Percentiles rank a stretch among this genome's conserved stretches.
phyloP scores from a whole-genome alignment of 2,329 filamentous ascomycete genomes.

The Fusarium multiceps region DNA sequence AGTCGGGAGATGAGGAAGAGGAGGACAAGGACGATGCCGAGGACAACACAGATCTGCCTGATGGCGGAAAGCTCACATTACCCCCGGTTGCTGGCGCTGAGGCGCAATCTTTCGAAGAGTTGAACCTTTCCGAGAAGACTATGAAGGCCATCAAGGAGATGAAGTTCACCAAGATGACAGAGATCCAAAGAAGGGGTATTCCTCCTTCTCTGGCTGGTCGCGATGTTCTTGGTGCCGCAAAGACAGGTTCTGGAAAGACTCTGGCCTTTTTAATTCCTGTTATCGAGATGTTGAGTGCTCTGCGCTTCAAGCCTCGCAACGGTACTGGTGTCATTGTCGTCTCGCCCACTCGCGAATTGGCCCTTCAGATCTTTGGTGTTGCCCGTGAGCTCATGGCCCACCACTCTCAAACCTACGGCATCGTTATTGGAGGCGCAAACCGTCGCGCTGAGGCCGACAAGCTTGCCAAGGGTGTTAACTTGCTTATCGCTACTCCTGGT shows the following conservation, averaged over 20 bases:
- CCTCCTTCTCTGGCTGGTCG: constrained; percentile 88
- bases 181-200: constrained; percentile 89
- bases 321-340: constrained; percentile 93
- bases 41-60: constrained; percentile 51
- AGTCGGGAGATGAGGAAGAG: constrained; percentile 44
- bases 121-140: constrained; percentile 88
- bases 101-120: constrained; percentile 79
- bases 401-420: constrained; percentile 94
- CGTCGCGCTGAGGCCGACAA: constrained; percentile 92
- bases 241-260: constrained; percentile 96
- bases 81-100: constrained; percentile 64
- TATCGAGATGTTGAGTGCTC: constrained; percentile 88
- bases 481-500: constrained; percentile 93
- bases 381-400: constrained; percentile 91
- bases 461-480: constrained; percentile 91
- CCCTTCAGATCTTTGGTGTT: constrained; percentile 95
- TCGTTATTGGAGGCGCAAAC: constrained; percentile 96
- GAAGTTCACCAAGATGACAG: constrained; percentile 95
- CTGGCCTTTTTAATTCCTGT: constrained; percentile 94
- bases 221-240: constrained; percentile 94
- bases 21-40: constrained; percentile 44
- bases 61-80: constrained; percentile 61
- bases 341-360: constrained; percentile 91
- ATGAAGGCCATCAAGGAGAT: constrained; percentile 89
- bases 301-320: constrained; percentile 95